phyloP scores from a whole-genome alignment of 2,329 filamentous ascomycete species.

The Hymenoscyphus salicellus region DNA sequence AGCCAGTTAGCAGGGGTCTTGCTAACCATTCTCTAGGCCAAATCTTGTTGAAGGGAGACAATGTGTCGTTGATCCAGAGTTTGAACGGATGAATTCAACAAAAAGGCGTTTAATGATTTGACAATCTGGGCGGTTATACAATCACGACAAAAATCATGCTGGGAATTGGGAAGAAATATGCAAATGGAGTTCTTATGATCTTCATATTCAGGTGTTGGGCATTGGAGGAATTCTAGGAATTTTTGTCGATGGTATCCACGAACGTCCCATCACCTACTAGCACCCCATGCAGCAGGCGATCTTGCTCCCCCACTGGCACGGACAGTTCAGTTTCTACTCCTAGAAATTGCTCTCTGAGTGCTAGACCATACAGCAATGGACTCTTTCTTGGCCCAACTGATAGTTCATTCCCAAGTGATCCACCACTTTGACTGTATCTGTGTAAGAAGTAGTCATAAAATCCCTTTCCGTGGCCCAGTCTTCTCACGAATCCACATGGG shows the following conservation, averaged over 20 bases:
- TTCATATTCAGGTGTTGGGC: constrained; percentile 14
- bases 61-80: constrained; percentile 59
- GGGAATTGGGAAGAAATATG: constrained; percentile 10
- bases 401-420: constrained; percentile 31
- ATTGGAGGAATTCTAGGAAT: constrained; percentile 12
- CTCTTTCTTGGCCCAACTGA: constrained; percentile 59
- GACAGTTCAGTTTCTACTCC: constrained; percentile 52
- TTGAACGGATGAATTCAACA: constrained; percentile 33
- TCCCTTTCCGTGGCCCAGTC: constrained; percentile 90
- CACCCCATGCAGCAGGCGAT: constrained; percentile 77
- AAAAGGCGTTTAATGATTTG: constrained; percentile 30
- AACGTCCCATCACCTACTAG: constrained; percentile 68
- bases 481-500: constrained; percentile 55
- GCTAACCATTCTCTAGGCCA: constrained; percentile 47
- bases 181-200: constrained; percentile 18
- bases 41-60: constrained; percentile 66
- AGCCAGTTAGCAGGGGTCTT: neutral
- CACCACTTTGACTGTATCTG: constrained; percentile 57
- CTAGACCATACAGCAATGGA: constrained; percentile 68
- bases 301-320: constrained; percentile 72
- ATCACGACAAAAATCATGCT: constrained; percentile 23
- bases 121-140: constrained; percentile 11
- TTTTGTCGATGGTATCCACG: constrained; percentile 36
- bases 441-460: constrained; percentile 95
- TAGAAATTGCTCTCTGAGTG: constrained; percentile 82